These are phyloP conservation scores for Drosera spatulata DNA, from an alignment of 179 eudicot genomes.

Conservation along the genomic window DNA sequence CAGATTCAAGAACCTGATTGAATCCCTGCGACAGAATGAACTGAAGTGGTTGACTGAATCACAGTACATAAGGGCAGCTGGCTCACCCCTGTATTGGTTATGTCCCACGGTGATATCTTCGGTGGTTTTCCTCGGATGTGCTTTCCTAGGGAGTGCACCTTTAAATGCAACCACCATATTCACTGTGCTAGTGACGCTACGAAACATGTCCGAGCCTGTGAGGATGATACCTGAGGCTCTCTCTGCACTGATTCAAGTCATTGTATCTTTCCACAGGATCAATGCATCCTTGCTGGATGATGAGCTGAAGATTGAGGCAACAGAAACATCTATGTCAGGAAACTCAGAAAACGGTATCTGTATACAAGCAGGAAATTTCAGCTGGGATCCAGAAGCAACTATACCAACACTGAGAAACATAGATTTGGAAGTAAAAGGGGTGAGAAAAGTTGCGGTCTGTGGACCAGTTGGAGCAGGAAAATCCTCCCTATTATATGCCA, in stretches of 20 bases:
- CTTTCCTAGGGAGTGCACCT: constrained; percentile 38
- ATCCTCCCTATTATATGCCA: constrained; percentile 37
- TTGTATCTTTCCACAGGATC: constrained; percentile 58
- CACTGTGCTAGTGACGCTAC: constrained; percentile 51
- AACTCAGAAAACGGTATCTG: constrained; percentile 9
- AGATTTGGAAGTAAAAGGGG: constrained; percentile 17
- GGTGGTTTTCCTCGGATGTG: constrained; percentile 43
- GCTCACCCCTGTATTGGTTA: constrained; percentile 58
- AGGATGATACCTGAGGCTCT: constrained; percentile 54
- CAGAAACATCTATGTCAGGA: not conserved
- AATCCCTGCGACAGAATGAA: constrained; percentile 36
- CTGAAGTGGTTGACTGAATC: constrained; percentile 40
- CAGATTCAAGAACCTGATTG: constrained; percentile 34
- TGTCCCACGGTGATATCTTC: constrained; percentile 61
- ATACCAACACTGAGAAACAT: constrained; percentile 20
- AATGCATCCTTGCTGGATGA: constrained; percentile 35
- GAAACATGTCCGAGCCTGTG: constrained; percentile 64
- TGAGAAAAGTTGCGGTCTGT: constrained; percentile 43
- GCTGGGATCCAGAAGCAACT: constrained; percentile 30
- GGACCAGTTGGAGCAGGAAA: constrained; percentile 58
- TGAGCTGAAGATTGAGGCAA: constrained; percentile 30
- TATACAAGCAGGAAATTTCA: constrained; percentile 24
- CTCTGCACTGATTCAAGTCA: constrained; percentile 41
- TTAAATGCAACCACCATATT: constrained; percentile 58
- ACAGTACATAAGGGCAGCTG: constrained; percentile 26